Base-by-base conservation (phyloP, 176 grass and related monocot genomes). In the Guadua angustifolia region DNA sequence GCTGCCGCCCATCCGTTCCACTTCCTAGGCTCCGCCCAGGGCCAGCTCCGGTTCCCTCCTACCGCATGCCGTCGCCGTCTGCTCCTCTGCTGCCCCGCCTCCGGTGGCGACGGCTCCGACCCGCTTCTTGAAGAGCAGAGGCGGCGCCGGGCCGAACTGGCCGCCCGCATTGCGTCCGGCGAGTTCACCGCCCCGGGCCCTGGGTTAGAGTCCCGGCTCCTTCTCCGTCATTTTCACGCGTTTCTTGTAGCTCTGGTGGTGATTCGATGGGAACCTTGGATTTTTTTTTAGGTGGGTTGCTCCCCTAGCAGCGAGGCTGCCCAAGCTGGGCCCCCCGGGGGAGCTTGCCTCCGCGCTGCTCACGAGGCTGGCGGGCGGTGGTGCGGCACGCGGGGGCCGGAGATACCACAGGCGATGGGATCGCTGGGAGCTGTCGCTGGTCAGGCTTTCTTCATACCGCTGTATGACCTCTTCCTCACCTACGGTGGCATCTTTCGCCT, bases 401-500 rank as follows among this genome's bases (percentile, higher is more conserved):
- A 90, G 82, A 93, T 99, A 38, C 96, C 96, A 16, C 85, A 87
- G 79, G 93, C 96, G 0, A 71, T 84, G 68, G 96, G 96, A 2
- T 95, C 96, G 17, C 0, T 99, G 3, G 33, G 46, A 0, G 85
- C 93, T 7, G 91, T 91, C 50, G 85, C 71, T 4, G 85, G 83
- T 12, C 88, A 95, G 76, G 93, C 96, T 29, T 99, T 99, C 91
- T 94, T 95, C 84, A 57, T 99, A 7, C 96, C 93, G 50, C 88
- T 99, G 3, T 99, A 99, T 13, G 96, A 95, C 29, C 96, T 99
- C 49, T 95, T 88, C 86, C 82, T 95, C 68, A 86, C 85, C 67
- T 95, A 99, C 81, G 96, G 96, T 60, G 96, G 96, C 55, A 93
- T 99, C 74, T 99, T 99, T 70, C 93, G 96, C 32, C 96, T 99